Conservation (phyloP, 768 basidiomycete genomes). For the Boletus edulis region DNA sequence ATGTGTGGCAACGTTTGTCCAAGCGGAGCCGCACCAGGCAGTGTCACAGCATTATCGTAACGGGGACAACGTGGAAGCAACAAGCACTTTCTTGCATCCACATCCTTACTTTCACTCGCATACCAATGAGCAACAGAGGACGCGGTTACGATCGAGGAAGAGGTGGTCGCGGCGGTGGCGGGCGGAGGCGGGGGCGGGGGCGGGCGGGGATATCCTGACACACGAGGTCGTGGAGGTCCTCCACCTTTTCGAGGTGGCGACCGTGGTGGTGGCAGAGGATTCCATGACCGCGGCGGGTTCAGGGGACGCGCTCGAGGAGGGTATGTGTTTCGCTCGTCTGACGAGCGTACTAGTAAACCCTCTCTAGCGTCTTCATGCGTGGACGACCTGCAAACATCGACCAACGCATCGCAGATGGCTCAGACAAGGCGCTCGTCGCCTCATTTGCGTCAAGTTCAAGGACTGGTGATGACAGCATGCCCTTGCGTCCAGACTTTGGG, state of each 20-base stretch:
- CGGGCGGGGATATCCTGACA: slow-evolving; percentile 31
- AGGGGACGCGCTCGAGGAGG: slow-evolving; percentile 38
- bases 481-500: slow-evolving; percentile 49
- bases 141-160: slow-evolving; percentile 41
- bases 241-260: slow-evolving; percentile 28
- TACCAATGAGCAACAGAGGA: slow-evolving; percentile 36
- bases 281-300: slow-evolving; percentile 23
- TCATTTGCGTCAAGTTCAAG: slow-evolving; percentile 27
- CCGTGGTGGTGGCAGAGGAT: slow-evolving; percentile 34
- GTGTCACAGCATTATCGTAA: slow-evolving; percentile 22
- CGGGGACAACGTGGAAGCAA: not conserved
- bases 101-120: not conserved
- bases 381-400: slow-evolving; percentile 47
- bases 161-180: slow-evolving; percentile 34
- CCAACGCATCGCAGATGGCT: slow-evolving; percentile 45
- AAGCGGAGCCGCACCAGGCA: not conserved
- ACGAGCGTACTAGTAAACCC: not conserved
- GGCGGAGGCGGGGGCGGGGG: slow-evolving; percentile 31
- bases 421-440: slow-evolving; percentile 44
- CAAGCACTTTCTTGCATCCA: not conserved
- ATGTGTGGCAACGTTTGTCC: slow-evolving; percentile 7
- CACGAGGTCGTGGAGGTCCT: slow-evolving; percentile 26
- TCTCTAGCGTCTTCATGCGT: slow-evolving; percentile 39
- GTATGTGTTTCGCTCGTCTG: slow-evolving; percentile 24
- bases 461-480: slow-evolving; percentile 33